Percentiles rank a stretch among this genome's conserved stretches.
Conservation (phyloP, 2,329 filamentous ascomycete genomes). For the Colletotrichum zoysiae region DNA sequence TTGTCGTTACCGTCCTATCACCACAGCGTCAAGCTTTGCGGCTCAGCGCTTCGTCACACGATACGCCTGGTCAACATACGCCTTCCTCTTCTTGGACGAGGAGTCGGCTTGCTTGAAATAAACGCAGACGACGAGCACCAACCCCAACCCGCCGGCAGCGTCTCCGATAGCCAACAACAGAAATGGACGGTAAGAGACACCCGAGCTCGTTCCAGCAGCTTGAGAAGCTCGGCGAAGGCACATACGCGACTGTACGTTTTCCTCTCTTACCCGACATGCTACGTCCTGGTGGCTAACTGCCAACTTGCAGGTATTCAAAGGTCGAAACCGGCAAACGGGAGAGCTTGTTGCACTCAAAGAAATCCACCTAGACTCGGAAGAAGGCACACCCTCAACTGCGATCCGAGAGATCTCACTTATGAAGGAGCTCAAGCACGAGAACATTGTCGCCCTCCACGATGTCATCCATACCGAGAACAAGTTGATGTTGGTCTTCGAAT, state of each 20-base stretch:
- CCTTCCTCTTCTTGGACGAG: not conserved
- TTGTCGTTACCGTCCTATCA: not conserved
- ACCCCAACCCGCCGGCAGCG: not conserved
- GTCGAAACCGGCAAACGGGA: conserved; percentile 95
- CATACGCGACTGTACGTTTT: conserved; percentile 89
- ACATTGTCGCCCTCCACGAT: conserved; percentile 97
- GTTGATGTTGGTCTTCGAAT: conserved; percentile 99
- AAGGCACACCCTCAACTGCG: conserved; percentile 95
- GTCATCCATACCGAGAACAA: conserved; percentile 99
- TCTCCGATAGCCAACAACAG: not conserved
- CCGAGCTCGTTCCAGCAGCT: conserved; percentile 99
- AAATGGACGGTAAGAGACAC: conserved; percentile 92
- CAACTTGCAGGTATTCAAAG: conserved; percentile 89
- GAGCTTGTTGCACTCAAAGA: conserved; percentile 98
- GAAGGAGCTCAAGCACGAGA: conserved; percentile 99
- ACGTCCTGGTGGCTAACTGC: not conserved
- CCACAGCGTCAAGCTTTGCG: not conserved
- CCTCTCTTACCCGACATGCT: not conserved
- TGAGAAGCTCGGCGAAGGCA: conserved; percentile 98
- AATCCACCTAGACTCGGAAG: conserved; percentile 98
- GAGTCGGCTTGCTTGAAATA: not conserved
- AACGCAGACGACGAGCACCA: not conserved
- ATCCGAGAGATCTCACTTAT: conserved; percentile 99
- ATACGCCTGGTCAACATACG: not conserved
- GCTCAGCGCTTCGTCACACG: not conserved